Percentiles rank a stretch among this genome's conserved stretches.
Conservation (phyloP, 345 rosid species). For the Eucalyptus coolabah region DNA sequence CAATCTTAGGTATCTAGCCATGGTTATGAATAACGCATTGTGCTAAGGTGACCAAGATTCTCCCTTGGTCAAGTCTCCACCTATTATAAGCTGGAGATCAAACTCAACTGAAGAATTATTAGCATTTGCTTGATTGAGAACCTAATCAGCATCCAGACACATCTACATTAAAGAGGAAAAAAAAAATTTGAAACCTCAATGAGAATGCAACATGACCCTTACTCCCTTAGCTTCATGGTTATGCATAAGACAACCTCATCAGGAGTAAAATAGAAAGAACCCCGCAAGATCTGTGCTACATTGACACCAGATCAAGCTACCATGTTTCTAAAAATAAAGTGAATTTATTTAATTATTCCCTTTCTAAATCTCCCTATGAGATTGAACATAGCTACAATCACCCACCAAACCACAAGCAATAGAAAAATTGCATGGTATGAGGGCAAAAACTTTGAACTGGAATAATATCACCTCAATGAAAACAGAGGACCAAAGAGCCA, state of each 20-base stretch:
- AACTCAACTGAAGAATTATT: not conserved
- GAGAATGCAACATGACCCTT: not conserved
- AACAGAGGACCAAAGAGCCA: not conserved
- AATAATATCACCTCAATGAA: not conserved
- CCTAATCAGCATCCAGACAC: not conserved
- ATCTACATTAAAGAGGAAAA: not conserved
- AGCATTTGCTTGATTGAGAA: not conserved
- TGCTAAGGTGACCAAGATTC: too few species aligned
- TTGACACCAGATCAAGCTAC: not conserved
- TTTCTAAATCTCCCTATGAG: not conserved
- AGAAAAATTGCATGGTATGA: not conserved
- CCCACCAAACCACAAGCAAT: not conserved
- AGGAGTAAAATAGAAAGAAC: not conserved
- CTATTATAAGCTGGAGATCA: not conserved
- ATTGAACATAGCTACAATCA: not conserved
- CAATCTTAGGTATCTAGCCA: fast-evolving
- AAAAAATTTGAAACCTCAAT: not conserved
- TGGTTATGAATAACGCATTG: too few species aligned
- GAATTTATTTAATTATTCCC: not conserved
- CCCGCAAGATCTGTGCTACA: not conserved
- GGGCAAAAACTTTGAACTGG: not conserved
- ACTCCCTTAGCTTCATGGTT: not conserved
- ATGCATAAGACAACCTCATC: not conserved
- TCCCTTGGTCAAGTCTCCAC: too few species aligned
- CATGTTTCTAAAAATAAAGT: not conserved